A percentile compares a stretch with the other conserved stretches of the same genome.
Conservation (phyloP, 345 rosid genomes). For the Eucalyptus fibrosa region DNA sequence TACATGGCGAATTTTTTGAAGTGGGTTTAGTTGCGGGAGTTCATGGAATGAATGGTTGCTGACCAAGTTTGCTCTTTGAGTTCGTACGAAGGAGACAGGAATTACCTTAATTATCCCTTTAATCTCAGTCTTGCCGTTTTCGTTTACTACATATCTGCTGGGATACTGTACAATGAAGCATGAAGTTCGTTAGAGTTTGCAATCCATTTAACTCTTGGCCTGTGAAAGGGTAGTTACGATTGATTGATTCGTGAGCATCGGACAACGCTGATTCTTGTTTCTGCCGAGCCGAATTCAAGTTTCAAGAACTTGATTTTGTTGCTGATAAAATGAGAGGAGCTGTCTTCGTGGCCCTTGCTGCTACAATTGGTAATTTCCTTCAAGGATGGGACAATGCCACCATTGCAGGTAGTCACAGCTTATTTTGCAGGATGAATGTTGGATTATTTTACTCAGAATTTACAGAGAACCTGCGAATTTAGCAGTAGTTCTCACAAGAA, state of each 20-base stretch:
- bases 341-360: constrained; percentile 81
- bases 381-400: constrained; percentile 99
- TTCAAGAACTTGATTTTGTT: background rate
- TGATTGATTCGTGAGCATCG: background rate
- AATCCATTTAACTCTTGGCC: background rate
- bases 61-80: background rate
- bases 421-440: background rate
- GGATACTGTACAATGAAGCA: background rate
- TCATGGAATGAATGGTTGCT: background rate
- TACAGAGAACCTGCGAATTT: background rate
- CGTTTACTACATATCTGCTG: background rate
- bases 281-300: background rate
- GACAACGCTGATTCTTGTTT: background rate
- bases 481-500: background rate
- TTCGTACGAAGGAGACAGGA: background rate
- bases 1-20: background rate
- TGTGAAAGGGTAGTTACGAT: background rate
- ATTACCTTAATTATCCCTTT: background rate
- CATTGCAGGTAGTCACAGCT: constrained; percentile 54
- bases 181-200: background rate
- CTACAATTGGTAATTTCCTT: constrained; percentile 86
- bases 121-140: background rate
- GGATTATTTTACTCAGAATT: background rate
- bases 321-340: constrained; percentile 63
- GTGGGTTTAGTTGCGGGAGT: background rate